Evolutionary conservation across 371 early-diverging fungal species (phyloP).

Genomic region (Mortierella sp.): DNA sequence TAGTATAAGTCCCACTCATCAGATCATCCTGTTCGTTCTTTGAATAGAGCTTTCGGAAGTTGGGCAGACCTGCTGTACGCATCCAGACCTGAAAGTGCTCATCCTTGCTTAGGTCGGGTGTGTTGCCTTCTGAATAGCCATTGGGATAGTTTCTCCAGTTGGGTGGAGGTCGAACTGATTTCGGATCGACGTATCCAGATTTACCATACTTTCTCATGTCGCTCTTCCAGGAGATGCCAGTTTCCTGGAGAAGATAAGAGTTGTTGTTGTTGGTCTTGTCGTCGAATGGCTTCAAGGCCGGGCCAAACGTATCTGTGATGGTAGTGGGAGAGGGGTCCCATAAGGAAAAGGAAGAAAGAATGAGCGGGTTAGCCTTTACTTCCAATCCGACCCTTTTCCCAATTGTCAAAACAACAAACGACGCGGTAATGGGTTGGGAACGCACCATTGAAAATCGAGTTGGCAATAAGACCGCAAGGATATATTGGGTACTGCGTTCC

Average conservation of each 20-base stretch:
- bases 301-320: constrained; percentile 40
- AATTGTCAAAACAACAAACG: not conserved
- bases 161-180: constrained; percentile 75
- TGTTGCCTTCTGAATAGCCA: constrained; percentile 68
- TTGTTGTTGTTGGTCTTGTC: constrained; percentile 20
- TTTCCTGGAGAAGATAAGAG: constrained; percentile 64
- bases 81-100: constrained; percentile 99
- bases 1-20: constrained; percentile 69
- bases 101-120: constrained; percentile 72
- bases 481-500: constrained; percentile 69
- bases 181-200: constrained; percentile 60
- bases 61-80: constrained; percentile 95
- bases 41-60: constrained; percentile 96
- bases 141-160: constrained; percentile 76
- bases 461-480: constrained; percentile 99
- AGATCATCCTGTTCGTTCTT: constrained; percentile 70
- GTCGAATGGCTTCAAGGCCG: constrained; percentile 32
- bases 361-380: too few species aligned
- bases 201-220: constrained; percentile 80
- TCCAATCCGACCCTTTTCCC: too few species aligned
- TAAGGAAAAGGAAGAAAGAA: not conserved
- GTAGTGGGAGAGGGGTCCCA: not conserved
- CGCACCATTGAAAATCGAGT: constrained; percentile 82
- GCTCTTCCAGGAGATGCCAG: constrained; percentile 91
- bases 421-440: not conserved